A percentile compares a stretch with the other conserved stretches of the same genome.
Evolutionary conservation across 257 asterid genomes (phyloP).

Genomic region (Ophiorrhiza pumila): DNA sequence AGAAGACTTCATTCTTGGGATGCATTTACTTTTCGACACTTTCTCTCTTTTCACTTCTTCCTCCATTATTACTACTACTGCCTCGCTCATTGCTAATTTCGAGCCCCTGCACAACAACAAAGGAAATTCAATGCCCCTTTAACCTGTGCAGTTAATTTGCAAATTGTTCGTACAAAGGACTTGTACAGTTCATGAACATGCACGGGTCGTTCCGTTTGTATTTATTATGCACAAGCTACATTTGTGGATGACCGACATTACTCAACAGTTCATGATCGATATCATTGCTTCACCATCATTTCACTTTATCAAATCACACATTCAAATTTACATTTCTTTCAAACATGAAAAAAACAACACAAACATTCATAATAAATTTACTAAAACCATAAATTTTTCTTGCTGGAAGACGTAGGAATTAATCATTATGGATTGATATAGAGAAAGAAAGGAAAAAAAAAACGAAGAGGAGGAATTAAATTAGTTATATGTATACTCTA

Average conservation of each 20-base stretch:
- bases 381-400: too few species aligned
- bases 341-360: too few species aligned
- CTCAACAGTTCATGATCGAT: background rate
- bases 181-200: background rate
- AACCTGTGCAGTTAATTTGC: too few species aligned
- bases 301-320: too few species aligned
- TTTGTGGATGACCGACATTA: background rate
- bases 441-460: too few species aligned
- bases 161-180: background rate
- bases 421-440: too few species aligned
- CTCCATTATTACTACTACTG: slow-evolving; percentile 21
- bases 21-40: slow-evolving; percentile 60
- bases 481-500: background rate
- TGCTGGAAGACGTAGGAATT: too few species aligned
- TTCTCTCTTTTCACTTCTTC: slow-evolving; percentile 40
- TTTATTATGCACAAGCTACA: background rate
- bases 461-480: background rate
- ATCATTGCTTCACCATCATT: too few species aligned
- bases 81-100: slow-evolving; percentile 38
- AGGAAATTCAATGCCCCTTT: background rate
- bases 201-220: background rate
- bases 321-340: too few species aligned
- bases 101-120: slow-evolving; percentile 35
- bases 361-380: too few species aligned
- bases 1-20: slow-evolving; percentile 61